Evolutionary conservation across 2,329 filamentous ascomycete species (phyloP).

Genomic region (Aspergillus brasiliensis): DNA sequence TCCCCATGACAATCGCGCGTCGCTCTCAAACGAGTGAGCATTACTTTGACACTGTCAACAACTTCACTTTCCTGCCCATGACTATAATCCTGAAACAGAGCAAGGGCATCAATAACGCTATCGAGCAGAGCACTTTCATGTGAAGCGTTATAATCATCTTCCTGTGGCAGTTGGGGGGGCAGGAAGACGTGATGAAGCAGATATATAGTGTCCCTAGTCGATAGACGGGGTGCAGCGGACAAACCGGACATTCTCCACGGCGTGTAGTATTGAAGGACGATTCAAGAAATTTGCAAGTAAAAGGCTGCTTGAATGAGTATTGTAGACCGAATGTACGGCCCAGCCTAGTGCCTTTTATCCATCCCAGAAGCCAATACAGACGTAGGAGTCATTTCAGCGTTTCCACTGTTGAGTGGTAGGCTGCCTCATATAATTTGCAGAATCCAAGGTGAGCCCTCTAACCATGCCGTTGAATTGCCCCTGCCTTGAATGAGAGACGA

Average conservation of each 20-base stretch:
- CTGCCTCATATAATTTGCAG: constrained; percentile 1
- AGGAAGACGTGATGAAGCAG: constrained; percentile 53
- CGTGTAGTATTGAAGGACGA: background rate
- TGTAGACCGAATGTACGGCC: background rate
- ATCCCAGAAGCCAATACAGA: background rate
- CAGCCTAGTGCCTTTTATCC: constrained; percentile 2
- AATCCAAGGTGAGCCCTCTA: background rate
- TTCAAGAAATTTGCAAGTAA: background rate
- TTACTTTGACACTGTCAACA: constrained; percentile 11
- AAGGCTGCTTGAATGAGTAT: background rate
- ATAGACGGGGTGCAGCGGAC: background rate
- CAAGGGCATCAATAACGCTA: constrained; percentile 20
- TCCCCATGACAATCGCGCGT: constrained; percentile 13
- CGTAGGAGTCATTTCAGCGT: background rate
- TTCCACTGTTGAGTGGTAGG: background rate
- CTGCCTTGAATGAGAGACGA: constrained; percentile 1
- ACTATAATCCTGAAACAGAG: constrained; percentile 19
- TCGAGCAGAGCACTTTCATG: constrained; percentile 30
- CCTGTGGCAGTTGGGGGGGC: constrained; percentile 51
- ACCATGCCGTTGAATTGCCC: background rate
- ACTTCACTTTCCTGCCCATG: constrained; percentile 5
- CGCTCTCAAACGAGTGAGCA: constrained; percentile 19
- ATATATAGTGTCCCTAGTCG: constrained; percentile 24
- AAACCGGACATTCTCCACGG: background rate
- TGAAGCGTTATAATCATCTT: constrained; percentile 31